Percentiles rank a stretch among this genome's conserved stretches.
Conservation (phyloP, 148 eudicot genomes). For the Rhododendron henanense region DNA sequence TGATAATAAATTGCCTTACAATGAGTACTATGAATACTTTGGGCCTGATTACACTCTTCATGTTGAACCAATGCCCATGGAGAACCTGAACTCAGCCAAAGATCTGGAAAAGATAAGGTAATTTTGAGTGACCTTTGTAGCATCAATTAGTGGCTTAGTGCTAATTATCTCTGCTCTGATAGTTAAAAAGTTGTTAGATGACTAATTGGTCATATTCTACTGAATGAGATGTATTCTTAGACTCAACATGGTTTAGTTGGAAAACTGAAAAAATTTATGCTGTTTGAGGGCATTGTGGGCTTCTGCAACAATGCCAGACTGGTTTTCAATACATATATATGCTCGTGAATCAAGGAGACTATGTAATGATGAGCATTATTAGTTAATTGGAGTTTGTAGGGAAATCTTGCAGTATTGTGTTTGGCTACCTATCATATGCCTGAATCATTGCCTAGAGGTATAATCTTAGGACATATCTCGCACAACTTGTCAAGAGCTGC, state of each 20-base stretch:
- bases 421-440: not conserved
- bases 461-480: not conserved
- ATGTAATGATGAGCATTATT: not conserved
- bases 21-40: constrained; percentile 80
- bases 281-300: not conserved
- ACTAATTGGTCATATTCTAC: not conserved
- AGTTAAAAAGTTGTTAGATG: not conserved
- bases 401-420: not conserved
- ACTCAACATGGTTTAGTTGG: not conserved
- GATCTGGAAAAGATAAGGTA: constrained; percentile 88
- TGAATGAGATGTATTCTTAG: not conserved
- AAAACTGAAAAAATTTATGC: not conserved
- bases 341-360: not conserved
- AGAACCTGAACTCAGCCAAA: constrained; percentile 63
- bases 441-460: not conserved
- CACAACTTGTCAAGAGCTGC: no score
- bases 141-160: not conserved
- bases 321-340: not conserved
- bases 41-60: constrained; percentile 91
- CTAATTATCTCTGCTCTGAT: not conserved
- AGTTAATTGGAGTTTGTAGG: not conserved
- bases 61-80: constrained; percentile 66
- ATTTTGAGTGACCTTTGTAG: constrained; percentile 8
- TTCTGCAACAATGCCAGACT: not conserved
- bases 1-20: constrained; percentile 82